These are phyloP conservation scores for Setomelanomma holmii DNA, from an alignment of 2,329 filamentous ascomycete species.

Conservation along the genomic window DNA sequence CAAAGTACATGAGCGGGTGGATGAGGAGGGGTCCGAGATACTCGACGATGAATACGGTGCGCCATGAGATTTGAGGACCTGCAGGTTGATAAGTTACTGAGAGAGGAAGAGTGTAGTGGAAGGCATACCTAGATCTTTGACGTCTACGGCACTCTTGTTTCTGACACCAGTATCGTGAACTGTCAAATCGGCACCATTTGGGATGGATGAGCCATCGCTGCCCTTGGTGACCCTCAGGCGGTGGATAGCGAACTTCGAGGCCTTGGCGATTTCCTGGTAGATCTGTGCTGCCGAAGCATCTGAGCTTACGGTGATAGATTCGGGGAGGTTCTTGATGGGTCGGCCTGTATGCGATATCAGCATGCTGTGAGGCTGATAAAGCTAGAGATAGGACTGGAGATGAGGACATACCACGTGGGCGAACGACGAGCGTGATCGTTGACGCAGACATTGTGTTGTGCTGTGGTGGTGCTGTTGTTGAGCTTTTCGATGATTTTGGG, in stretches of 20 bases:
- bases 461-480: constrained; percentile 10
- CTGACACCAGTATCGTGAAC: constrained; percentile 64
- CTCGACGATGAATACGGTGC: constrained; percentile 92
- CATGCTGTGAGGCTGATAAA: background rate
- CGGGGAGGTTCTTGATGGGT: constrained; percentile 67
- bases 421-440: constrained; percentile 52
- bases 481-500: constrained; percentile 14
- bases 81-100: background rate
- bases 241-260: constrained; percentile 63
- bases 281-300: constrained; percentile 62
- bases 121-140: constrained; percentile 85
- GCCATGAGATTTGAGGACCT: constrained; percentile 92
- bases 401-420: constrained; percentile 55
- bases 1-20: constrained; percentile 74
- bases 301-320: constrained; percentile 60
- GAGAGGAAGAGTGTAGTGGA: background rate
- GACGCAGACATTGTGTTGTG: constrained; percentile 52
- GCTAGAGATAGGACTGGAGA: constrained; percentile 1
- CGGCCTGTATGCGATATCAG: constrained; percentile 57
- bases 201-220: constrained; percentile 65
- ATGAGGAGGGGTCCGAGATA: constrained; percentile 92
- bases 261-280: constrained; percentile 63
- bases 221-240: constrained; percentile 70
- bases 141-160: constrained; percentile 71
- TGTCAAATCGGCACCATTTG: constrained; percentile 61